phyloP scores from a whole-genome alignment of 208 protist species.

The Crithidia fasciculata region DNA sequence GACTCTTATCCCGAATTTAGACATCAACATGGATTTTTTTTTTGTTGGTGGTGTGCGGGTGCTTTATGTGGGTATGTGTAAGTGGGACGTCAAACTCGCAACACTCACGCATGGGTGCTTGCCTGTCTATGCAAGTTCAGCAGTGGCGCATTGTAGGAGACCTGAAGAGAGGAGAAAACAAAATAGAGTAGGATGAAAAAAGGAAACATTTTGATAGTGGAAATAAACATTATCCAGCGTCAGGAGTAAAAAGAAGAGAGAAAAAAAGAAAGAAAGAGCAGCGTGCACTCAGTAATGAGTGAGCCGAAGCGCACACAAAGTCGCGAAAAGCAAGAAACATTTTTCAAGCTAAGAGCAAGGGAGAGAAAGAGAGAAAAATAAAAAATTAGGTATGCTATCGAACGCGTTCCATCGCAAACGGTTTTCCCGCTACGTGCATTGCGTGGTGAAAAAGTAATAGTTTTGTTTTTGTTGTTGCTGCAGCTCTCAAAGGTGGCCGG shows the following conservation, averaged over 20 bases:
- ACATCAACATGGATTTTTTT: too few species aligned
- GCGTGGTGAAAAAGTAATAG: not conserved
- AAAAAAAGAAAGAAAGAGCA: constrained; percentile 22
- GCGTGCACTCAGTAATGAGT: constrained; percentile 17
- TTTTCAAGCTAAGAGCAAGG: not conserved
- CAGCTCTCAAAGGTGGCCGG: not conserved
- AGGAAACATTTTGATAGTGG: constrained; percentile 17
- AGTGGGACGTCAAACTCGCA: too few species aligned
- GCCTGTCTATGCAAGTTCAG: not conserved
- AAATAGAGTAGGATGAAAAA: constrained; percentile 1
- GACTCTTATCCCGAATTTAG: too few species aligned
- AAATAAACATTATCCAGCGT: constrained; percentile 1
- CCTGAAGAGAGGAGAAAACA: not conserved
- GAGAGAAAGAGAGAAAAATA: constrained; percentile 3
- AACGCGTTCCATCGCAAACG: not conserved
- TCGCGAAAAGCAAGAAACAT: not conserved
- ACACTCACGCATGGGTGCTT: too few species aligned
- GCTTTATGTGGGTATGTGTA: too few species aligned
- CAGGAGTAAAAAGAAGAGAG: constrained; percentile 1
- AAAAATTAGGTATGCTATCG: not conserved
- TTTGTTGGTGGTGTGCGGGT: too few species aligned
- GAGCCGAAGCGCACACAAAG: constrained; percentile 2
- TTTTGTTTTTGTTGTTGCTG: not conserved
- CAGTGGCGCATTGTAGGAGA: not conserved
- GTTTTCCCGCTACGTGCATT: not conserved